phyloP scores from a whole-genome alignment of 1,284 basidiomycete species.

The Cryptococcus hybrid region DNA sequence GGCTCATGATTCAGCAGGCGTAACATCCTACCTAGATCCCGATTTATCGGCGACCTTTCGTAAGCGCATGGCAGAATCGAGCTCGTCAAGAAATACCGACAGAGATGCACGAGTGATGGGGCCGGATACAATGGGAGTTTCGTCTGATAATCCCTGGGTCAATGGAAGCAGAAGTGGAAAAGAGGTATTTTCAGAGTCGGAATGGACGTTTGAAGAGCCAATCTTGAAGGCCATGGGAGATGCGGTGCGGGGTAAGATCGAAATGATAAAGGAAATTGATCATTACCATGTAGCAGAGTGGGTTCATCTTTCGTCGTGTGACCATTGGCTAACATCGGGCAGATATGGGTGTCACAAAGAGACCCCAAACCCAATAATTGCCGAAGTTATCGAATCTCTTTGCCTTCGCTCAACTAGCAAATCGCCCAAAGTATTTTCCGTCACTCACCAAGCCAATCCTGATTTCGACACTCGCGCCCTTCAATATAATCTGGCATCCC shows the following conservation, averaged over 20 bases:
- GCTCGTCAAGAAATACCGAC: not conserved
- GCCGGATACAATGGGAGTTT: not conserved
- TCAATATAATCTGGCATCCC: slow-evolving; percentile 9
- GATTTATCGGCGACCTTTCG: not conserved
- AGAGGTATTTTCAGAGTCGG: slow-evolving; percentile 8
- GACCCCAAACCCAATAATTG: slow-evolving; percentile 13
- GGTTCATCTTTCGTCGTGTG: slow-evolving; percentile 1
- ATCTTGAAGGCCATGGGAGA: slow-evolving; percentile 10
- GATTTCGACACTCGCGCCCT: slow-evolving; percentile 17
- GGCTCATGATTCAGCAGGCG: not conserved
- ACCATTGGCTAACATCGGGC: not conserved
- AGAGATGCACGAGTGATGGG: not conserved
- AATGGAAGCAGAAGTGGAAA: not conserved
- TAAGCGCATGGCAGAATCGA: not conserved
- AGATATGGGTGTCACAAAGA: slow-evolving; percentile 23
- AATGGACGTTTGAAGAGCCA: slow-evolving; percentile 23
- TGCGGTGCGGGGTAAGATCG: slow-evolving; percentile 2
- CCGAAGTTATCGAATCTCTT: slow-evolving; percentile 10
- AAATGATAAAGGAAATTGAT: slow-evolving; percentile 2
- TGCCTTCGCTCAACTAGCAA: not conserved
- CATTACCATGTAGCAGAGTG: slow-evolving; percentile 20
- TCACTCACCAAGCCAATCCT: slow-evolving; percentile 19
- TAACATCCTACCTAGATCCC: not conserved
- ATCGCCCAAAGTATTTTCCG: slow-evolving; percentile 8
- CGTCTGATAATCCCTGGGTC: not conserved